phyloP scores from a whole-genome alignment of 2,329 filamentous ascomycete species.

The Whalleya microplaca region DNA sequence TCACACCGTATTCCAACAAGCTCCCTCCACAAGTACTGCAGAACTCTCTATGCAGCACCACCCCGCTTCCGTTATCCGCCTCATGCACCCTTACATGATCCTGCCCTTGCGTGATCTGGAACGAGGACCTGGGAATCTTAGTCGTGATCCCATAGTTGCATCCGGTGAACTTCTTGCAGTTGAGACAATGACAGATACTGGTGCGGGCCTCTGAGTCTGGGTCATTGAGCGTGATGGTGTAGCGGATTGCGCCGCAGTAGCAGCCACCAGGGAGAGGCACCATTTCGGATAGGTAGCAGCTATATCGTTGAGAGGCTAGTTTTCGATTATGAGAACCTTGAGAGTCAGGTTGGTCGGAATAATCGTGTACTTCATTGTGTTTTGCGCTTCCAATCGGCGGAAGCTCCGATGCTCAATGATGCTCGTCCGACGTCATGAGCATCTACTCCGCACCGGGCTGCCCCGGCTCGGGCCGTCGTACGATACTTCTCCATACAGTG shows the following conservation, averaged over 20 bases:
- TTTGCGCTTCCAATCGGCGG: background rate
- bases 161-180: slow-evolving; percentile 59
- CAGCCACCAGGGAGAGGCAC: slow-evolving; percentile 40
- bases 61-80: slow-evolving; percentile 54
- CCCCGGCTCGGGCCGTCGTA: background rate
- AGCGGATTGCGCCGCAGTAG: slow-evolving; percentile 52
- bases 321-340: background rate
- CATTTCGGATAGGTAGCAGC: slow-evolving; percentile 16
- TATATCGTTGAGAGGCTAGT: background rate
- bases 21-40: slow-evolving; percentile 55
- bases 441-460: background rate
- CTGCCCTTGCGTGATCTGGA: slow-evolving; percentile 43
- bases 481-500: background rate
- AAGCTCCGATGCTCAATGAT: background rate
- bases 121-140: slow-evolving; percentile 50
- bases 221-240: slow-evolving; percentile 47
- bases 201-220: slow-evolving; percentile 50
- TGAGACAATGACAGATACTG: slow-evolving; percentile 55
- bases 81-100: slow-evolving; percentile 46
- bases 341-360: background rate
- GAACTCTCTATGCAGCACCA: slow-evolving; percentile 53
- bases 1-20: slow-evolving; percentile 55
- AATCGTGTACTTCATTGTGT: background rate
- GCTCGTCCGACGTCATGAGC: background rate
- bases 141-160: slow-evolving; percentile 55